Percentiles rank a stretch among this genome's conserved stretches.
Evolutionary conservation across 768 basidiomycete species (phyloP).

Genomic region (Rhodosporidiobolus sp.): DNA sequence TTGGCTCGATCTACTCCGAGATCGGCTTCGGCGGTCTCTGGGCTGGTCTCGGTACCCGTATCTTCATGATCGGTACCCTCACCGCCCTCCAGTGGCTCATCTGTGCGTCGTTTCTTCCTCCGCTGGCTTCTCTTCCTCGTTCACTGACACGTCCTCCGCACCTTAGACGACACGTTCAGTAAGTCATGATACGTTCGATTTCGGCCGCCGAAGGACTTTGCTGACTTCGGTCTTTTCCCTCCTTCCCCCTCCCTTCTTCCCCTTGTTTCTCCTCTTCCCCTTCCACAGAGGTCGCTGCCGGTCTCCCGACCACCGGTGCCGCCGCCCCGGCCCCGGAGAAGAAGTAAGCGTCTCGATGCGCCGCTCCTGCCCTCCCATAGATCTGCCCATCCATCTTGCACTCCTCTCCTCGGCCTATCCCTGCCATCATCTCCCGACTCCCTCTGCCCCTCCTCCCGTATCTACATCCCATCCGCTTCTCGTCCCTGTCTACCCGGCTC

Average conservation of each 20-base stretch:
- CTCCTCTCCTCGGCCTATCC: background rate
- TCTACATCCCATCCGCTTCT: background rate
- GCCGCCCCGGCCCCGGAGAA: conserved; percentile 25
- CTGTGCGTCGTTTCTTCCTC: conserved; percentile 54
- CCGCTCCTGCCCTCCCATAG: background rate
- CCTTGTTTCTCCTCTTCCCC: background rate
- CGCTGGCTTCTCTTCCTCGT: conserved; percentile 64
- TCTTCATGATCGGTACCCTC: conserved; percentile 64
- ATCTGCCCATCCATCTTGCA: background rate
- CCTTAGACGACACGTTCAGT: conserved; percentile 81
- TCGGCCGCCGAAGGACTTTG: no score
- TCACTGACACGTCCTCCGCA: conserved; percentile 8
- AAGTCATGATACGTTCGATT: no score
- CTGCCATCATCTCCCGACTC: background rate
- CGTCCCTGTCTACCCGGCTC: background rate
- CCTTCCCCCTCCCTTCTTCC: background rate
- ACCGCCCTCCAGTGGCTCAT: conserved; percentile 51
- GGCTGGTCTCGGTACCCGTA: conserved; percentile 73
- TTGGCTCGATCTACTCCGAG: conserved; percentile 42
- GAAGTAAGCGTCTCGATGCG: conserved; percentile 11
- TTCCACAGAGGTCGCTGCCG: conserved; percentile 17
- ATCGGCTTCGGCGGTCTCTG: conserved; percentile 46
- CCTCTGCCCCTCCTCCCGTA: background rate
- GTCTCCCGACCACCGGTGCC: conserved; percentile 39
- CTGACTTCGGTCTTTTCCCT: background rate